Conservation (phyloP, 371 early-diverging fungal species). For the Entomophthora muscae region DNA sequence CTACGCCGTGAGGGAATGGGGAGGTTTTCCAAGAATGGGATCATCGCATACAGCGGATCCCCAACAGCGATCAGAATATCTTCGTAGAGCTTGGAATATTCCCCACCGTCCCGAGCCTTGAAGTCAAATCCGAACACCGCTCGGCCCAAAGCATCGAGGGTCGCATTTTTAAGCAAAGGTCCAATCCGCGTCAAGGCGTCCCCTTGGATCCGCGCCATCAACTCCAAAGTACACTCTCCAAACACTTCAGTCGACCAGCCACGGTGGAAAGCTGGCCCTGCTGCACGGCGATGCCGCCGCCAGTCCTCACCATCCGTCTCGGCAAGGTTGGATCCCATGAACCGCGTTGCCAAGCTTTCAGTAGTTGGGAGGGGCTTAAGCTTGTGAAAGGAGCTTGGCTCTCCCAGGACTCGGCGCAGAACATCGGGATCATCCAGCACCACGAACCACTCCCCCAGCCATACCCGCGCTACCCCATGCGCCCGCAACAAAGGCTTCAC, state of each 20-base stretch:
- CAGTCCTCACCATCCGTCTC: slow-evolving; percentile 2
- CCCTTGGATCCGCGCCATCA: neutral
- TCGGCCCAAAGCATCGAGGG: slow-evolving; percentile 8
- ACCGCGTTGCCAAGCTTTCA: neutral
- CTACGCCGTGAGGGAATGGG: slow-evolving; percentile 7
- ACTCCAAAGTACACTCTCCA: neutral
- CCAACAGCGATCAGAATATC: neutral
- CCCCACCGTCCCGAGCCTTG: neutral
- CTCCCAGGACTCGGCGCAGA: neutral
- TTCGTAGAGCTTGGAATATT: neutral
- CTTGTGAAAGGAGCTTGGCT: neutral
- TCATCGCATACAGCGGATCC: neutral
- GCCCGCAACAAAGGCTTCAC: neutral
- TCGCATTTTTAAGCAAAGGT: neutral
- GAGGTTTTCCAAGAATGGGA: slow-evolving; percentile 12
- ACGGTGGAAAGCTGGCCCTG: slow-evolving; percentile 5
- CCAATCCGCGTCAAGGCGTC: neutral
- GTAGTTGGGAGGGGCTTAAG: neutral
- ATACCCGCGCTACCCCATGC: neutral
- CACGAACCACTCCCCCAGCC: neutral
- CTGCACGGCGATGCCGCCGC: neutral
- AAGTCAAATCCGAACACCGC: slow-evolving; percentile 7
- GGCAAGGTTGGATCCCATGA: neutral
- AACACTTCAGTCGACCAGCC: neutral
- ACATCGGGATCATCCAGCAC: neutral